Evolutionary conservation across 805 yeast genomes (phyloP).

Genomic region (Candida pseudoglaebosa): DNA sequence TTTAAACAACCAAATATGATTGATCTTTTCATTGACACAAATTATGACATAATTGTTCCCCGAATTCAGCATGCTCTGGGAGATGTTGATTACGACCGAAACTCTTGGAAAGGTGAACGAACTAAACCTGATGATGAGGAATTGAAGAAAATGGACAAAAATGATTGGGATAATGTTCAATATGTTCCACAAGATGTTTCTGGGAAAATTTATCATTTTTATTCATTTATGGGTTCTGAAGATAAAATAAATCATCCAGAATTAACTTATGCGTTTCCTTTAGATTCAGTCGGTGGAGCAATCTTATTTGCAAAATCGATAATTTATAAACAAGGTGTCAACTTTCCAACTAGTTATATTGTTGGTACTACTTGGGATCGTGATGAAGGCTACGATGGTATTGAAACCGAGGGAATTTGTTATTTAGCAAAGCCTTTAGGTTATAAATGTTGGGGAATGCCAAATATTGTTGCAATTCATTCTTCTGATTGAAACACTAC

Average conservation of each 20-base stretch:
- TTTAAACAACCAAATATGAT: constrained; percentile 21
- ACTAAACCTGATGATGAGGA: constrained; percentile 25
- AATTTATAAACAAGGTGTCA: constrained; percentile 41
- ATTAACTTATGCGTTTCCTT: constrained; percentile 13
- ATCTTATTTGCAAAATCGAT: constrained; percentile 40
- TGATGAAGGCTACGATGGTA: constrained; percentile 47
- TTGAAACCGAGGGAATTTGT: constrained; percentile 50
- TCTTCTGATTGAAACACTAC: constrained; percentile 5
- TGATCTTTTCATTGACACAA: constrained; percentile 21
- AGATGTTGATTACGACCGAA: constrained; percentile 29
- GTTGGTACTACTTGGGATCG: constrained; percentile 45
- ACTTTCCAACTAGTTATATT: constrained; percentile 41
- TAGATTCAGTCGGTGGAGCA: constrained; percentile 52
- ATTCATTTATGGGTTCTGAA: constrained; percentile 10
- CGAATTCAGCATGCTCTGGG: constrained; percentile 21
- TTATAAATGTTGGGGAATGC: constrained; percentile 46
- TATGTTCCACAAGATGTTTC: constrained; percentile 29
- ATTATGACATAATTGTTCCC: constrained; percentile 32
- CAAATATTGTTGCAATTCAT: constrained; percentile 41
- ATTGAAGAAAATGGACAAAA: constrained; percentile 18
- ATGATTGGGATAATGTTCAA: constrained; percentile 24
- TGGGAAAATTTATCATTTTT: constrained; percentile 25
- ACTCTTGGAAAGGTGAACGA: constrained; percentile 35
- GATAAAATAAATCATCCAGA: constrained; percentile 1
- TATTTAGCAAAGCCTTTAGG: constrained; percentile 42